A percentile compares a stretch with the other conserved stretches of the same genome.
Evolutionary conservation across 768 basidiomycete genomes (phyloP).

Genomic region (Lactarius quietus): DNA sequence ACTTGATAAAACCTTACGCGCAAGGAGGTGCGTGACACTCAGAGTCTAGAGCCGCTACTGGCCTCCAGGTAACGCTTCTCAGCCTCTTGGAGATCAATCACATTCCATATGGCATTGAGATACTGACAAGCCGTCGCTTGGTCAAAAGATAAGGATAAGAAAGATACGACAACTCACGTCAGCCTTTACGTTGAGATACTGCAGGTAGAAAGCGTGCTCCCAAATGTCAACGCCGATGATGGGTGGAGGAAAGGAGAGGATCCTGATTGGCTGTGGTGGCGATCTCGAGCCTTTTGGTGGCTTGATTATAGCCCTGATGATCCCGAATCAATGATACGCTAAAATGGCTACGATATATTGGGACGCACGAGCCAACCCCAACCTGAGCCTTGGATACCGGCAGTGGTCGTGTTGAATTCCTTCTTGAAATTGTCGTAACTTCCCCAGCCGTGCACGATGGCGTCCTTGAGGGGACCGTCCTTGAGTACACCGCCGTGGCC

Average conservation of each 20-base stretch:
- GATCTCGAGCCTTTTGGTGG: slow-evolving; percentile 73
- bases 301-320: slow-evolving; percentile 62
- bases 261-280: slow-evolving; percentile 95
- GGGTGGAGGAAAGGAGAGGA: slow-evolving; percentile 70
- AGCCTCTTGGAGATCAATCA: slow-evolving; percentile 72
- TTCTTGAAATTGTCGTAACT: slow-evolving; percentile 66
- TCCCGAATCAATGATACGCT: slow-evolving; percentile 7
- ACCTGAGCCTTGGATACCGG: slow-evolving; percentile 87
- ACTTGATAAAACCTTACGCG: not conserved
- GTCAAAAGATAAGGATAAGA: not conserved
- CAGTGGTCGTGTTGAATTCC: slow-evolving; percentile 82
- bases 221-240: slow-evolving; percentile 93
- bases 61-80: slow-evolving; percentile 59
- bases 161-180: slow-evolving; percentile 56
- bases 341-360: not conserved
- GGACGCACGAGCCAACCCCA: slow-evolving; percentile 93
- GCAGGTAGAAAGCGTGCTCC: slow-evolving; percentile 96
- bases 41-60: slow-evolving; percentile 37
- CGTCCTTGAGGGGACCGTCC: slow-evolving; percentile 61
- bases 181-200: slow-evolving; percentile 92
- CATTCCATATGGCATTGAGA: slow-evolving; percentile 71
- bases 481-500: slow-evolving; percentile 56
- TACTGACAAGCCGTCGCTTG: slow-evolving; percentile 42
- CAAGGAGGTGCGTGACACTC: slow-evolving; percentile 6
- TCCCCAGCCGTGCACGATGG: slow-evolving; percentile 63